These are phyloP conservation scores for Tricharina praecox DNA, from an alignment of 495 filamentous ascomycete genomes.

Conservation along the genomic window DNA sequence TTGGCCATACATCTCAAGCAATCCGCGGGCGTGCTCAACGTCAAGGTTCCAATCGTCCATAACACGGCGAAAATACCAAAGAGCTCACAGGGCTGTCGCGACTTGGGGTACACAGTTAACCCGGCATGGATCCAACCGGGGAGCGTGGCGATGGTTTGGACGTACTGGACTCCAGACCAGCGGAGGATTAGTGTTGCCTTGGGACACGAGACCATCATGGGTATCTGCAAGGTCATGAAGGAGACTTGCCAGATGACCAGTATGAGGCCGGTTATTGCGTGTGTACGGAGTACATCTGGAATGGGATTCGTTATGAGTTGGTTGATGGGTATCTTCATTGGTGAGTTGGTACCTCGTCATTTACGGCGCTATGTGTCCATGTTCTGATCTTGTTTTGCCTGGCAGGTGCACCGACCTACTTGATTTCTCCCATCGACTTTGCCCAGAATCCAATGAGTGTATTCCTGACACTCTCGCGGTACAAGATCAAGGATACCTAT, in stretches of 20 bases:
- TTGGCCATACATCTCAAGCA: conserved; percentile 92
- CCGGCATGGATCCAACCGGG: conserved; percentile 68
- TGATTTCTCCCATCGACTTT: conserved; percentile 93
- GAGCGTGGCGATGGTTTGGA: conserved; percentile 85
- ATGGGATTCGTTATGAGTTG: conserved; percentile 89
- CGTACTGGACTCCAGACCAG: conserved; percentile 97
- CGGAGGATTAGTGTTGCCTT: conserved; percentile 79
- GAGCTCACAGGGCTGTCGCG: conserved; percentile 74
- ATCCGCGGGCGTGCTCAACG: conserved; percentile 72
- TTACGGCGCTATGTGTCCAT: too few species aligned
- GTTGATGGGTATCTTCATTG: conserved; percentile 91
- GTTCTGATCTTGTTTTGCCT: neutral
- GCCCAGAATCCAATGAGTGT: conserved; percentile 81
- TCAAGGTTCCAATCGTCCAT: conserved; percentile 59
- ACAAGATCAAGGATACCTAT: conserved; percentile 99
- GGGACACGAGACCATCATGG: conserved; percentile 90
- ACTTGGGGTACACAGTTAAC: conserved; percentile 74
- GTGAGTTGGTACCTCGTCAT: conserved; percentile 24
- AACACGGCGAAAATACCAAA: conserved; percentile 90
- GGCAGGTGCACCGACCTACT: conserved; percentile 67
- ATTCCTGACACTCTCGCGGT: conserved; percentile 74
- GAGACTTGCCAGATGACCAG: conserved; percentile 99
- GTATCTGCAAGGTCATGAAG: conserved; percentile 98
- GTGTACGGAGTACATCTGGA: conserved; percentile 83
- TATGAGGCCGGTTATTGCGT: conserved; percentile 81